Evolutionary conservation across 352 stramenopile genomes (phyloP).

Genomic region (Globisporangium carolinianum): DNA sequence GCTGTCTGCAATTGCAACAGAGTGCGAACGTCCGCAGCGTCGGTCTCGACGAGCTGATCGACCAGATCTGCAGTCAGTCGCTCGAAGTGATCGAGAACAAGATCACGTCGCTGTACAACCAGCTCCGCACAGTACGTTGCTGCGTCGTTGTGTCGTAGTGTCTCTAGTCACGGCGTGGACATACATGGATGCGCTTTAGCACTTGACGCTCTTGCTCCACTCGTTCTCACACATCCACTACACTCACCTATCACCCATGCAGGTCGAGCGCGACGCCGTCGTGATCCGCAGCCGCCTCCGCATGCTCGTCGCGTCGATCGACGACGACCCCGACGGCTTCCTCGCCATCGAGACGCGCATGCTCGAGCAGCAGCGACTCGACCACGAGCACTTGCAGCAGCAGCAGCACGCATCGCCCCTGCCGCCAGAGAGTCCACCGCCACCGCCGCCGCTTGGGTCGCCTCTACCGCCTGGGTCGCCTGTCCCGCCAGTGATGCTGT

Average conservation of each 20-base stretch:
- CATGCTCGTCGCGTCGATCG: slow-evolving; percentile 65
- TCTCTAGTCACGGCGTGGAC: no score
- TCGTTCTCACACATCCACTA: neutral
- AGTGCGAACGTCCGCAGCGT: slow-evolving; percentile 74
- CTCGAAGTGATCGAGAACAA: slow-evolving; percentile 66
- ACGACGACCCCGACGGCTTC: slow-evolving; percentile 42
- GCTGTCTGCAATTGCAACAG: slow-evolving; percentile 16
- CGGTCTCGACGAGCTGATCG: slow-evolving; percentile 77
- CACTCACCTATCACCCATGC: neutral
- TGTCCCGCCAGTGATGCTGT: slow-evolving; percentile 2
- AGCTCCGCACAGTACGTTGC: slow-evolving; percentile 42
- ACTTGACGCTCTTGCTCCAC: no score
- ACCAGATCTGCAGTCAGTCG: slow-evolving; percentile 72
- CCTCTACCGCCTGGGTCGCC: slow-evolving; percentile 3
- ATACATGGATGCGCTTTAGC: neutral
- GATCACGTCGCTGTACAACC: slow-evolving; percentile 37
- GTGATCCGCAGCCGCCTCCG: slow-evolving; percentile 59
- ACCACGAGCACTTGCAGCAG: slow-evolving; percentile 11
- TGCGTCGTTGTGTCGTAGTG: no score
- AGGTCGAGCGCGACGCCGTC: slow-evolving; percentile 76
- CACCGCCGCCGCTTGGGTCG: slow-evolving; percentile 5
- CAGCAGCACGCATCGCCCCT: slow-evolving; percentile 6
- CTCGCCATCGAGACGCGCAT: slow-evolving; percentile 27
- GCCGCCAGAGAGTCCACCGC: neutral
- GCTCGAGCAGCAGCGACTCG: slow-evolving; percentile 16